phyloP scores from a whole-genome alignment of 148 eudicot genomes.

The Vaccinium vitisidaea region DNA sequence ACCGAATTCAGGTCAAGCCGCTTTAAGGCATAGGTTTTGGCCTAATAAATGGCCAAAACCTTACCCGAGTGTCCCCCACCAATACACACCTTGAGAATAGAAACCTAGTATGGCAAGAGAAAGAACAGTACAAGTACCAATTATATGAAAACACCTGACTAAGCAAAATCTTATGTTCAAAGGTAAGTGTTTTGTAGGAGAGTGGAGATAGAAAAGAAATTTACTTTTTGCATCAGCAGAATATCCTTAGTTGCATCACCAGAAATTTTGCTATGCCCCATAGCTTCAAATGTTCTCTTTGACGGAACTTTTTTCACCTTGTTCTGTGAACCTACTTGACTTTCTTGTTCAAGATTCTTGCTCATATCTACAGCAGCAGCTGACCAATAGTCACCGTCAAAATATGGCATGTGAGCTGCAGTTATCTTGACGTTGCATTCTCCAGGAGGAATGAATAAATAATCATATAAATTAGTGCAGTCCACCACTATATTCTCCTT shows the following conservation, averaged over 20 bases:
- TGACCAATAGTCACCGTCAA: conserved; percentile 90
- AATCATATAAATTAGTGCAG: conserved; percentile 59
- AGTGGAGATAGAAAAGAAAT: conserved; percentile 16
- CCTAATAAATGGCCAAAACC: not conserved
- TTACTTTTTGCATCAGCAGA: conserved; percentile 74
- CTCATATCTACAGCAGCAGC: conserved; percentile 57
- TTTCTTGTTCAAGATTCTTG: conserved; percentile 48
- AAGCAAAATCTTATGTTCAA: not conserved
- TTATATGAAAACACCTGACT: not conserved
- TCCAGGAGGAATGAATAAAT: conserved; percentile 60
- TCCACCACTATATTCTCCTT: conserved; percentile 61
- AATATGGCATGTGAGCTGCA: conserved; percentile 82
- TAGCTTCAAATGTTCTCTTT: conserved; percentile 59
- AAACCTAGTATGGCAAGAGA: not conserved
- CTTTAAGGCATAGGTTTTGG: not conserved
- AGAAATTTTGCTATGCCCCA: conserved; percentile 65
- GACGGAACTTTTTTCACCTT: conserved; percentile 41
- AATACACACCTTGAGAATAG: not conserved
- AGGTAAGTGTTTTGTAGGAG: not conserved
- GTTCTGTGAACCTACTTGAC: conserved; percentile 35
- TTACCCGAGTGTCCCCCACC: not conserved
- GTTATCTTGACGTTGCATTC: conserved; percentile 58
- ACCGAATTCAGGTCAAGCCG: not conserved
- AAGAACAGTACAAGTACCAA: not conserved
- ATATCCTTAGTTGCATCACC: conserved; percentile 61